phyloP scores from a whole-genome alignment of 1,284 basidiomycete genomes.

The Sanghuangporus weigelae region DNA sequence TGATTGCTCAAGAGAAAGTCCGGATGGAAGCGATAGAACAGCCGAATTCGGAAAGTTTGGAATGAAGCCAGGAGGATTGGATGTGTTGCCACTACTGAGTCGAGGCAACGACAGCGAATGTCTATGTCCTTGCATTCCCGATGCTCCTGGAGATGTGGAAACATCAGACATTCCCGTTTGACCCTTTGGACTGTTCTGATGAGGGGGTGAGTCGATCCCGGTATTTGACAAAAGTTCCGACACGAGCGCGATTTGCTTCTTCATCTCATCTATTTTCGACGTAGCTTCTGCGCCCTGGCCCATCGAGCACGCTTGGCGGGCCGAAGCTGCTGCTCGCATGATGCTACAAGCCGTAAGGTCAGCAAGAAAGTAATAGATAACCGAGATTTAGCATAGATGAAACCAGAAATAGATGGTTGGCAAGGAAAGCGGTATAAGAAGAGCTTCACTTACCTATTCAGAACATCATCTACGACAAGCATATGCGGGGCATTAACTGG shows the following conservation, averaged over 20 bases:
- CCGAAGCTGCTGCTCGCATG: slow-evolving; percentile 42
- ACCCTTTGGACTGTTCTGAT: slow-evolving; percentile 8
- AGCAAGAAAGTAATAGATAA: slow-evolving; percentile 13
- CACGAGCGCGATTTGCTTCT: slow-evolving; percentile 41
- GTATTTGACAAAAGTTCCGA: slow-evolving; percentile 45
- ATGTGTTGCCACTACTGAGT: background rate
- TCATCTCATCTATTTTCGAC: slow-evolving; percentile 42
- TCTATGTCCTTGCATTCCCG: slow-evolving; percentile 1
- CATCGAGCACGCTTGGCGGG: slow-evolving; percentile 41
- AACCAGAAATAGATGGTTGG: background rate
- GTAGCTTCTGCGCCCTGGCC: slow-evolving; percentile 42
- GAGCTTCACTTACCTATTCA: slow-evolving; percentile 31
- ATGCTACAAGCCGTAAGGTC: slow-evolving; percentile 32
- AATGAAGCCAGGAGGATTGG: slow-evolving; percentile 10
- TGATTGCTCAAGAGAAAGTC: slow-evolving; percentile 3
- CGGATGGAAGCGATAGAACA: slow-evolving; percentile 1
- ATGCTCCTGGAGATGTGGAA: background rate
- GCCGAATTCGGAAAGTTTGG: slow-evolving; percentile 12
- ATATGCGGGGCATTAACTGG: slow-evolving; percentile 30
- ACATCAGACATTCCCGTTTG: background rate
- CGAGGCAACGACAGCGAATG: slow-evolving; percentile 15
- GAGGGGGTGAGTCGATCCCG: slow-evolving; percentile 31
- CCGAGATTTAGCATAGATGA: background rate
- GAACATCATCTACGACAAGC: slow-evolving; percentile 34
- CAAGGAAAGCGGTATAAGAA: slow-evolving; percentile 15